Evolutionary conservation across 2,329 filamentous ascomycete genomes (phyloP).

Genomic region (Hymenoscyphus infarciens): DNA sequence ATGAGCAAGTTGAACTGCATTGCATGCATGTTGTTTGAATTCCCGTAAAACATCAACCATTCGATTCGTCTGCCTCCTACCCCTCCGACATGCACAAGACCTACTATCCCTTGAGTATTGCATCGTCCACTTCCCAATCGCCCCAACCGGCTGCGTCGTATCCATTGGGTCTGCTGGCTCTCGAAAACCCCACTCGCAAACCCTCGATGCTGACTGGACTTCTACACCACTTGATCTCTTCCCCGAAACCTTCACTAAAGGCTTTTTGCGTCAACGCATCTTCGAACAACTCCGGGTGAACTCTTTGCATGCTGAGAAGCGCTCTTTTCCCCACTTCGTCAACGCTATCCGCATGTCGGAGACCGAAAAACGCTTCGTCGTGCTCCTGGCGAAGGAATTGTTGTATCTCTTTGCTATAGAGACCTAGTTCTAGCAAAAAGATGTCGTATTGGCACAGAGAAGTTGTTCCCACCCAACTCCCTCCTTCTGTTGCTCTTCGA

Average conservation of each 20-base stretch:
- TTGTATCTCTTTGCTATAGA: conserved; percentile 53
- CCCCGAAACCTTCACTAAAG: conserved; percentile 28
- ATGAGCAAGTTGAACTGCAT: conserved; percentile 5
- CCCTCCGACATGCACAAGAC: conserved; percentile 9
- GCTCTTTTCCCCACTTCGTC: conserved; percentile 33
- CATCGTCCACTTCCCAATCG: conserved; percentile 27
- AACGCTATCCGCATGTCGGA: conserved; percentile 34
- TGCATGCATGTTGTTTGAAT: conserved; percentile 14
- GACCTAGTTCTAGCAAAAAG: conserved; percentile 57
- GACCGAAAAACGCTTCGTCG: conserved; percentile 27
- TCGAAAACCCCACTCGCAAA: conserved; percentile 30
- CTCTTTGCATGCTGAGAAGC: conserved; percentile 30
- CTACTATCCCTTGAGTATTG: conserved; percentile 26
- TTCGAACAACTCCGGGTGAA: conserved; percentile 34
- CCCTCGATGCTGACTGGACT: conserved; percentile 32
- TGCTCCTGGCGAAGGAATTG: conserved; percentile 24
- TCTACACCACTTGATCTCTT: conserved; percentile 33
- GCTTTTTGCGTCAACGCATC: conserved; percentile 29
- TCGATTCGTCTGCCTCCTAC: conserved; percentile 5
- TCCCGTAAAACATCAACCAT: conserved; percentile 10
- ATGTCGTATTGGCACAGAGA: conserved; percentile 67
- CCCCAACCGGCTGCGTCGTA: conserved; percentile 45
- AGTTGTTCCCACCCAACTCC: conserved; percentile 62
- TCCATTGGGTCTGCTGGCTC: conserved; percentile 46
- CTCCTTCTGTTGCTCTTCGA: conserved; percentile 57